A percentile compares a stretch with the other conserved stretches of the same genome.
Evolutionary conservation across 176 grass and related monocot species (phyloP).

Genomic region (Puya raimondii): DNA sequence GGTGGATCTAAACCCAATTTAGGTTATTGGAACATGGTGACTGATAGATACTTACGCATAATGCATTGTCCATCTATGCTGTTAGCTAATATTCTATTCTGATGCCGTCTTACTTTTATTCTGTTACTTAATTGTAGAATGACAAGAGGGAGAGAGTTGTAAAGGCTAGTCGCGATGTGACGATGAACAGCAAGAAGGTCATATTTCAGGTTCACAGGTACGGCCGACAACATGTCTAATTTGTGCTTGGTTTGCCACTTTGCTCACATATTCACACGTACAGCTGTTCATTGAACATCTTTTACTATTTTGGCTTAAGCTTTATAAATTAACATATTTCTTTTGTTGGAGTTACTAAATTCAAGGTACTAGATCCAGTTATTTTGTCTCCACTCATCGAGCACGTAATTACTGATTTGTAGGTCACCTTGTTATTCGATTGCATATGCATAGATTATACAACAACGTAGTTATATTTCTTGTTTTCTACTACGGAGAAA

Average conservation of each 20-base stretch:
- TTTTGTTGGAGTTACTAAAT: too few species aligned
- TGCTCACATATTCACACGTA: not conserved
- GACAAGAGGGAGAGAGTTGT: constrained; percentile 97
- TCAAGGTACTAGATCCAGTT: too few species aligned
- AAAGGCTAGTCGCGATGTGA: constrained; percentile 93
- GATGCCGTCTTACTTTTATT: not conserved
- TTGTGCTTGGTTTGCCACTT: constrained; percentile 6
- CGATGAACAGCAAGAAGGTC: constrained; percentile 98
- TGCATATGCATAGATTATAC: too few species aligned
- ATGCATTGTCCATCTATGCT: not conserved
- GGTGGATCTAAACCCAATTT: too few species aligned
- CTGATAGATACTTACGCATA: too few species aligned
- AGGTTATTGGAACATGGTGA: too few species aligned
- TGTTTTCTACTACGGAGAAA: too few species aligned
- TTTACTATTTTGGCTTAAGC: not conserved
- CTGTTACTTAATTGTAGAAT: constrained; percentile 40
- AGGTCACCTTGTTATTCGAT: too few species aligned
- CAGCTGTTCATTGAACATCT: not conserved
- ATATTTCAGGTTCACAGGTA: constrained; percentile 99
- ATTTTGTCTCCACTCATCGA: too few species aligned
- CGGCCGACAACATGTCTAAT: constrained; percentile 1
- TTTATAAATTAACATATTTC: too few species aligned
- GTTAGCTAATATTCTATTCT: not conserved
- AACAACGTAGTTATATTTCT: too few species aligned
- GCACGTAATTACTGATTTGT: too few species aligned